Evolutionary conservation across 768 basidiomycete genomes (phyloP).

Genomic region (Russula lepida): DNA sequence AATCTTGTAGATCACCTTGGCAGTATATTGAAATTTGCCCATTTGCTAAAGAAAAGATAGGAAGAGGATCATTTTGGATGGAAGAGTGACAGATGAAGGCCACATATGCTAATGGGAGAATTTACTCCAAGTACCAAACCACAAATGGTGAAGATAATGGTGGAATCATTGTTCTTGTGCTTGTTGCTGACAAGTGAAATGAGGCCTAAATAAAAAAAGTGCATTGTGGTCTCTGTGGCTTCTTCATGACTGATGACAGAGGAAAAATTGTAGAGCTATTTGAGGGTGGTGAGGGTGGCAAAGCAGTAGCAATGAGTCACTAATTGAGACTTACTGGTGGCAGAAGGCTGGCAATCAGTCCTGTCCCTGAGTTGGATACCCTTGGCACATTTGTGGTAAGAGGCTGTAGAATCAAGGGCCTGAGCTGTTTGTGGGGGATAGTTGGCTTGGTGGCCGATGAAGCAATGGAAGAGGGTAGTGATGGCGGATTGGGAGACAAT

Average conservation of each 20-base stretch:
- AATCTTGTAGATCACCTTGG: constrained; percentile 90
- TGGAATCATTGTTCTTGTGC: constrained; percentile 83
- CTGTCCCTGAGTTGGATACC: too few species aligned
- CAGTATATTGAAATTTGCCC: constrained; percentile 93
- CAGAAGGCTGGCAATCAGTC: too few species aligned
- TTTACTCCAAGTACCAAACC: constrained; percentile 68
- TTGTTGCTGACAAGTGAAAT: constrained; percentile 85
- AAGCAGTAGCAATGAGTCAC: constrained; percentile 78
- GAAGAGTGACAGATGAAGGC: constrained; percentile 26
- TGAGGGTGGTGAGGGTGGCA: constrained; percentile 75
- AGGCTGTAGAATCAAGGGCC: constrained; percentile 52
- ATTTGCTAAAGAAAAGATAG: constrained; percentile 66
- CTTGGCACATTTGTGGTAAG: constrained; percentile 73
- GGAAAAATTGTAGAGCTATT: constrained; percentile 97
- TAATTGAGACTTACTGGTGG: too few species aligned
- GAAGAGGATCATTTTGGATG: not conserved
- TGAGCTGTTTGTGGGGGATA: too few species aligned
- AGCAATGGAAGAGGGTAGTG: too few species aligned
- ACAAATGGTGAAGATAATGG: constrained; percentile 86
- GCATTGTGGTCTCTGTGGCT: constrained; percentile 94
- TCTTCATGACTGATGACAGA: constrained; percentile 94
- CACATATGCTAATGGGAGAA: constrained; percentile 57
- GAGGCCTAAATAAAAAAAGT: constrained; percentile 92
- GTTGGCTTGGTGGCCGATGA: too few species aligned
- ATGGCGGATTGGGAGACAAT: too few species aligned